Evolutionary conservation across 2,329 filamentous ascomycete genomes (phyloP), one percentile per base, ranked within the genome.

Genomic region (Pseudocercospora eumusae): DNA sequence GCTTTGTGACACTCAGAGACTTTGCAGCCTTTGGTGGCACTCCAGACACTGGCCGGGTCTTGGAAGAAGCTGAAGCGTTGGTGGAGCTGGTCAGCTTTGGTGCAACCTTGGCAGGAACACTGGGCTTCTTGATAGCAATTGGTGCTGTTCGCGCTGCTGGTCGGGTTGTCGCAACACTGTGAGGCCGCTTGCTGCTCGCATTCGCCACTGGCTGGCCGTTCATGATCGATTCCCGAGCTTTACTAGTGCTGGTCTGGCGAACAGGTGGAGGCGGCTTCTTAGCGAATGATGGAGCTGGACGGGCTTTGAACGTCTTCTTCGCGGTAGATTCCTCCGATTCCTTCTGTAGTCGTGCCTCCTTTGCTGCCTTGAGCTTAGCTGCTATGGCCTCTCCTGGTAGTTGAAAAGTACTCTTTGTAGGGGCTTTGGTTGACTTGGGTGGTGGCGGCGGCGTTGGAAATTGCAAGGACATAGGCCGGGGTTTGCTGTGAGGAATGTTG

Each of bases 371-470:
- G n/a, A 83, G 71, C 65, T 81, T 83, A 4, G 81, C 81, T 2
- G 82, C 81, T 4, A 84, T 75, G 13, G 77, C 80, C 65, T 84
- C 82, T 15, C 83, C 83, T 0, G 83, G 82, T 0, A 85, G 76
- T 52, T 79, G 75, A 68, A 85, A 85, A 3, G 75, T 81, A 7
- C 82, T 71, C 56, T 73, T 77, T 0, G 83, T 84, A 0, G 80
- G 80, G 13, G 81, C 75, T 66, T 82, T 83, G 21, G 74, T 75
- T 1, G 82, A 84, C 66, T 82, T 84, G 8, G 75, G 70, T 15
- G 78, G 78, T 13, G 78, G 77, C 5, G 78, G 77, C 42, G 77
- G 80, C 8, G 74, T 79, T 25, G 75, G 81, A 66, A 80, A 85
- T 61, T 73, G 78, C 69, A 78, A 73, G 67, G 76, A 80, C 70